A percentile compares a stretch with the other conserved stretches of the same genome.
Evolutionary conservation across 2,329 filamentous ascomycete genomes (phyloP).

Genomic region (Didymella arachidicola): DNA sequence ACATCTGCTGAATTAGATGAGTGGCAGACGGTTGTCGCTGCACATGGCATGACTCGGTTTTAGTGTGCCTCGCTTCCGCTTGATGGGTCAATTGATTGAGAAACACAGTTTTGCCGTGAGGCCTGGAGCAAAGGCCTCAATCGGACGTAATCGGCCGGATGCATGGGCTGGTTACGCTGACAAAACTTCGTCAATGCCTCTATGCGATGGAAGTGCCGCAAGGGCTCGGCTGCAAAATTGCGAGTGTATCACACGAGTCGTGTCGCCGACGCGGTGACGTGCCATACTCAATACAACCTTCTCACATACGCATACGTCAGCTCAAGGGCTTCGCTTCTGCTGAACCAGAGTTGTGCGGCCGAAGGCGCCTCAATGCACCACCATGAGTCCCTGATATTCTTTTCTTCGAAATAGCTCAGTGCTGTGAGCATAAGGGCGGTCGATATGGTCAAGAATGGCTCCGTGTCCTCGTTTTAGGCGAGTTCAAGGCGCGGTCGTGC

Average conservation of each 20-base stretch:
- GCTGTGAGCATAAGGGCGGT: background rate
- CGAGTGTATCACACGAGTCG: constrained; percentile 4
- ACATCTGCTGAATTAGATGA: background rate
- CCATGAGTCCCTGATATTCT: no score
- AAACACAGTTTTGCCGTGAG: background rate
- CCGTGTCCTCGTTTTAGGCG: background rate
- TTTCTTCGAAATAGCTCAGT: background rate
- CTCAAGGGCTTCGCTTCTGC: background rate
- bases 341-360: background rate
- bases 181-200: background rate
- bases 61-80: constrained; percentile 2
- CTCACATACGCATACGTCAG: background rate
- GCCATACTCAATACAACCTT: background rate
- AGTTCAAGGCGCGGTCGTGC: background rate
- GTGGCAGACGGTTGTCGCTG: background rate
- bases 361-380: no score
- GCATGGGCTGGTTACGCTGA: background rate
- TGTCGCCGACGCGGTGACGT: background rate
- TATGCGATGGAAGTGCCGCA: background rate
- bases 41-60: constrained; percentile 10
- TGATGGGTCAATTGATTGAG: background rate
- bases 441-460: background rate
- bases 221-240: background rate
- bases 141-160: constrained; percentile 14
- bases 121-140: background rate